Conservation (phyloP, 805 yeast species). For the Wickerhamiella occidentalis region DNA sequence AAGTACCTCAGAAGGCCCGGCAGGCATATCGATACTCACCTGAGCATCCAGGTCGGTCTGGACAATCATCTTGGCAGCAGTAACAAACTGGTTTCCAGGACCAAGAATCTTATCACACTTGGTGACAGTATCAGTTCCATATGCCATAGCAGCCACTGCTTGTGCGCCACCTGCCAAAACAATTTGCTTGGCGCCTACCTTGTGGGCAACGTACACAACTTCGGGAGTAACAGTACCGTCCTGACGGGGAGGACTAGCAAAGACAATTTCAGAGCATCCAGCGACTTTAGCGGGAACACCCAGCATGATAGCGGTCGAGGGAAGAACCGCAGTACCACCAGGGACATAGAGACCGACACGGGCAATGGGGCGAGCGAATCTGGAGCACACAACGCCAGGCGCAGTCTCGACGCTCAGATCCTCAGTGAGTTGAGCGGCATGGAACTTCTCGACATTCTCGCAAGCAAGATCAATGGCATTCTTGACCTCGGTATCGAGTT, state of each 20-base stretch:
- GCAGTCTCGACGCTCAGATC: constrained; percentile 74
- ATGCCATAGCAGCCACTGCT: constrained; percentile 98
- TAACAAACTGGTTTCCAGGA: constrained; percentile 98
- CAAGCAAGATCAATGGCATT: constrained; percentile 82
- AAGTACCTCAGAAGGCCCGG: constrained; percentile 96
- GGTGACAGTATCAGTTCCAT: constrained; percentile 85
- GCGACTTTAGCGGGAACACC: constrained; percentile 99
- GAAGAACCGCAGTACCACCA: constrained; percentile 97
- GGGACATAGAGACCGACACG: constrained; percentile 94
- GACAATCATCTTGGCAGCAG: constrained; percentile 97
- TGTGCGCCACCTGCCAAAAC: constrained; percentile 99
- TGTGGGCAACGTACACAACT: constrained; percentile 93
- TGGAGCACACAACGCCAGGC: constrained; percentile 87
- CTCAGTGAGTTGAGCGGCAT: constrained; percentile 72
- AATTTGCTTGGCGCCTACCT: constrained; percentile 81
- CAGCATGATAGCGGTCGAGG: constrained; percentile 94
- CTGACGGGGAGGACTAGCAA: constrained; percentile 92
- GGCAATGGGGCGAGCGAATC: constrained; percentile 91
- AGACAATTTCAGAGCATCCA: constrained; percentile 79
- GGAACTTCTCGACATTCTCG: constrained; percentile 81
- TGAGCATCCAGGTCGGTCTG: constrained; percentile 91
- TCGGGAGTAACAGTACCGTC: constrained; percentile 94
- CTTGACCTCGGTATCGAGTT: constrained; percentile 59
- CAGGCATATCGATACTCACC: constrained; percentile 98
- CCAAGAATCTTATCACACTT: constrained; percentile 96